phyloP scores from a whole-genome alignment of 2,329 filamentous ascomycete species.

The Ascochyta pisi region DNA sequence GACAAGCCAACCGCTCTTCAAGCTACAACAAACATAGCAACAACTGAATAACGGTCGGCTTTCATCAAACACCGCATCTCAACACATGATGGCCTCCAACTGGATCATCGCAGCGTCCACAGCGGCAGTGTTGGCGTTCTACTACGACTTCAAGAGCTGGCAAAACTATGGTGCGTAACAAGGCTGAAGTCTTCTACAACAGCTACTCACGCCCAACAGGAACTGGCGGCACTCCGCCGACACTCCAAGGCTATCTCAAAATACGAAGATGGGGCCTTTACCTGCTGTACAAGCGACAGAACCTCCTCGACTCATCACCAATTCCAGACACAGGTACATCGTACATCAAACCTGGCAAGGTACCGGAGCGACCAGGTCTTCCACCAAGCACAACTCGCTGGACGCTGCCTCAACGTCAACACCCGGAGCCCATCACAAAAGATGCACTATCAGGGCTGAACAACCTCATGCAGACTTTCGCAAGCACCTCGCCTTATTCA shows the following conservation, averaged over 20 bases:
- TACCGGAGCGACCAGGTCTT: constrained; percentile 28
- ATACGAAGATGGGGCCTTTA: constrained; percentile 41
- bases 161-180: constrained; percentile 24
- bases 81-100: neutral
- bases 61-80: too few relatives aligned
- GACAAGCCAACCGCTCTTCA: neutral
- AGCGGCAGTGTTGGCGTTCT: constrained; percentile 23
- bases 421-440: constrained; percentile 29
- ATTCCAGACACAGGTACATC: constrained; percentile 32
- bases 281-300: constrained; percentile 32
- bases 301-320: constrained; percentile 34
- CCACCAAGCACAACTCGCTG: constrained; percentile 35
- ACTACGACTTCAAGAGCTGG: constrained; percentile 36
- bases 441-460: constrained; percentile 24
- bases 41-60: neutral
- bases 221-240: constrained; percentile 43
- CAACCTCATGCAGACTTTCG: constrained; percentile 33
- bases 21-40: neutral
- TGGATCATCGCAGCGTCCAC: constrained; percentile 20
- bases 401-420: constrained; percentile 43
- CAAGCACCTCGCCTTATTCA: constrained; percentile 24
- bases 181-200: neutral
- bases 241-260: constrained; percentile 38
- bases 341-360: constrained; percentile 32
- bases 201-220: constrained; percentile 26